Evolutionary conservation across 768 basidiomycete species (phyloP), one percentile per base, ranked within the genome.

Genomic region (Tremella yokohamensis): DNA sequence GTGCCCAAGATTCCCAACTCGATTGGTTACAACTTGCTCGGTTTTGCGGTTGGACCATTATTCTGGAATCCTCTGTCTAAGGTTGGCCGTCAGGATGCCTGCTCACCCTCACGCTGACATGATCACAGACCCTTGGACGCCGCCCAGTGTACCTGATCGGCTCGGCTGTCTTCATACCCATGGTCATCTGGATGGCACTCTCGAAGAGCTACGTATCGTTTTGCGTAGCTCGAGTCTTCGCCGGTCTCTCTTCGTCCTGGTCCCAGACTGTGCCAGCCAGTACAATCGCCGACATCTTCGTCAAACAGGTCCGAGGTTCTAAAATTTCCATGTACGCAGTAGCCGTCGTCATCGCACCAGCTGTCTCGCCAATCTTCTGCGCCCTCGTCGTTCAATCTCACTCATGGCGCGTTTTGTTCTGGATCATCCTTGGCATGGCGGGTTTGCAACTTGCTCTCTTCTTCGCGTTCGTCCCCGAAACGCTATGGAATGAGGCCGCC

Each of bases 231-330:
- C 56, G 65, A 13, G 52, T 58, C 38, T 62, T 72, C 49, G 60
- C 61, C 20, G 61, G 60, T 18, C 37, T 66, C 37, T 56, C 50
- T 25, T 42, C 58, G 12, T 49, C 57, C 2, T 65, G 56, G 22
- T 63, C 58, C 8, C 68, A 69, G 48, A 66, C 64, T 1, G 53
- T 69, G 8, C 64, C 64, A 8, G 60, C 68, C 2, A 49, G 63
- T 6, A 64, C 65, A 16, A 62, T 69, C 47, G 64, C 65, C 13
- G 68, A 69, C 55, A 69, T 69, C 37, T 64, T 54, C 49, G 49
- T 52, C 8, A 60, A 60, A 29, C 59, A 66, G 42, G 58, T 60
- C 7, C 57, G 68, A 57, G 68, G 68, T 11, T 56, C 57, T 44
- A 64, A 62, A 54, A 64, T 69, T 52, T 47, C 60, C 13, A 37